Conservation (phyloP, 192 early-diverging fungal genomes). For the Backusella sp. region DNA sequence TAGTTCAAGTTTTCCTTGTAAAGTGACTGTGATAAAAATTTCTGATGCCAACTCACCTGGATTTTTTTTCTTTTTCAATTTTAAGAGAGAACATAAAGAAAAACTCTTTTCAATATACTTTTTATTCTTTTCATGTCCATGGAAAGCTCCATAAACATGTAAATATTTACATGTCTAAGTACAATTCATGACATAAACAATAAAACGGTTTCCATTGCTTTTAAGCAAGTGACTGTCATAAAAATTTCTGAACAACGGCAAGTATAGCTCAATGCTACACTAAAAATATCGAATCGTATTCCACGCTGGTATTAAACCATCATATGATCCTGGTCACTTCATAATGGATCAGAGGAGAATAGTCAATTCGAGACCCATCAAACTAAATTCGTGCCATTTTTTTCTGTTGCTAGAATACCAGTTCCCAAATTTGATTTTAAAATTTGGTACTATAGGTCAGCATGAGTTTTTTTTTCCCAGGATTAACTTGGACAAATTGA, state of each 20-base stretch:
- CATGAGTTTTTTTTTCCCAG: background rate
- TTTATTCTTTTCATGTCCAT: background rate
- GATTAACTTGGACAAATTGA: background rate
- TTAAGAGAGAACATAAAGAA: background rate
- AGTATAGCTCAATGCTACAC: background rate
- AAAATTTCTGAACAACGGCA: background rate
- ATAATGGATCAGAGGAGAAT: background rate
- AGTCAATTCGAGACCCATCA: background rate
- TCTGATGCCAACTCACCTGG: background rate
- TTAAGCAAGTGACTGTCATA: background rate
- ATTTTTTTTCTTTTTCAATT: background rate
- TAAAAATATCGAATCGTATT: background rate
- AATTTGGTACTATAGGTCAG: background rate
- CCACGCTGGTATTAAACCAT: background rate
- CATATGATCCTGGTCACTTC: constrained; percentile 1
- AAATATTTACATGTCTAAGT: background rate
- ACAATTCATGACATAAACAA: background rate
- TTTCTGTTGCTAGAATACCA: background rate
- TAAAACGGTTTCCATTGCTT: background rate
- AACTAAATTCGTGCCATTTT: background rate
- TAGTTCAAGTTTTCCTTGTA: background rate
- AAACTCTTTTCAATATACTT: background rate
- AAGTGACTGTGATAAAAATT: constrained; percentile 8
- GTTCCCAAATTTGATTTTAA: background rate
- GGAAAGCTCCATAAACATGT: background rate